These are phyloP conservation scores for Pseudogymnoascus sp. DNA, from an alignment of 2,329 filamentous ascomycete genomes.

Conservation along the genomic window DNA sequence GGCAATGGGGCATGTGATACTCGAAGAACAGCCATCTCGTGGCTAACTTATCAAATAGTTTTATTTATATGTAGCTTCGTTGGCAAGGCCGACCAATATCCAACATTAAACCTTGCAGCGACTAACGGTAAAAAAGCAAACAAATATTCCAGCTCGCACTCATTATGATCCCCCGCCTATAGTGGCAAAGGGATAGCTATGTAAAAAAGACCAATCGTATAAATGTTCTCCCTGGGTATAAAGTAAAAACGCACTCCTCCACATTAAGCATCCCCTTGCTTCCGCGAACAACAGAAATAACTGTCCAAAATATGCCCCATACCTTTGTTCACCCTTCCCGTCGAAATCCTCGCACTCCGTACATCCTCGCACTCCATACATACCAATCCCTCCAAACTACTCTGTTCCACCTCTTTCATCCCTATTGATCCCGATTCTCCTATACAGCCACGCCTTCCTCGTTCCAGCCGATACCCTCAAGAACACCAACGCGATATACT, in stretches of 20 bases:
- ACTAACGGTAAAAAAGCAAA: not conserved
- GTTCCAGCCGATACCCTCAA: not conserved
- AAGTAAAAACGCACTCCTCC: not conserved
- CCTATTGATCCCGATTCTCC: not conserved
- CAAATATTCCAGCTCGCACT: not conserved
- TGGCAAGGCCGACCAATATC: not conserved
- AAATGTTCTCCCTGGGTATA: not conserved
- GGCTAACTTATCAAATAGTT: not conserved
- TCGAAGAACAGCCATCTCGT: not conserved
- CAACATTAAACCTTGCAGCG: not conserved
- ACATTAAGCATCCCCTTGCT: not conserved
- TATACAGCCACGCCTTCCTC: not conserved
- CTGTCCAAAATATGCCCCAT: not conserved
- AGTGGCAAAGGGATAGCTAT: not conserved
- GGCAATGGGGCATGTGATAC: not conserved
- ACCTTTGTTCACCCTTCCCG: not conserved
- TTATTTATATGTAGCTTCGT: not conserved
- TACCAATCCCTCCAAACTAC: not conserved
- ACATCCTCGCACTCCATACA: not conserved
- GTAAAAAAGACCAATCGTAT: not conserved
- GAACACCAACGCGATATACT: not conserved
- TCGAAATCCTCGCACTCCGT: not conserved
- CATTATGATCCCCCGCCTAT: not conserved
- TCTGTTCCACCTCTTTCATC: not conserved
- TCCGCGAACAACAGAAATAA: not conserved